Percentiles rank a stretch among this genome's conserved stretches.
Evolutionary conservation across 306 rosid species (phyloP).

Genomic region (Ceratonia siliqua): DNA sequence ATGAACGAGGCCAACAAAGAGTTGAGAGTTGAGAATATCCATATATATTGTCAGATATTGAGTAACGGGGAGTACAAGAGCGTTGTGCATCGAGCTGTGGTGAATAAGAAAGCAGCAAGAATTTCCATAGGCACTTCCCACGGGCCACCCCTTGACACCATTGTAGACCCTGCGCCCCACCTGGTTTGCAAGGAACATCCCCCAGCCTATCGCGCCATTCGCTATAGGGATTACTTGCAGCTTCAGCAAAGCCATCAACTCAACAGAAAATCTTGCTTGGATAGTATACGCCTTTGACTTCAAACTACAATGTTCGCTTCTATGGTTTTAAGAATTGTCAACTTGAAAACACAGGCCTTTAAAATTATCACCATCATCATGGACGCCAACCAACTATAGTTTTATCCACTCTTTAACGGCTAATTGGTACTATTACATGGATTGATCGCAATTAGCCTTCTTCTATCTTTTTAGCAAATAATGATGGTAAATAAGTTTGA

Average conservation of each 20-base stretch:
- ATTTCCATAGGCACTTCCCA: conserved; percentile 51
- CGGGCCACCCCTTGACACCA: conserved; percentile 54
- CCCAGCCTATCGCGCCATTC: conserved; percentile 38
- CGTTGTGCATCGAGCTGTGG: conserved; percentile 60
- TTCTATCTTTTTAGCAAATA: too few species aligned
- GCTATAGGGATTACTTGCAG: conserved; percentile 43
- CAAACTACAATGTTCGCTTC: neutral
- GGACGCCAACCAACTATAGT: too few species aligned
- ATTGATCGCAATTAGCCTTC: too few species aligned
- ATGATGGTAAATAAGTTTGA: too few species aligned
- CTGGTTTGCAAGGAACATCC: conserved; percentile 29
- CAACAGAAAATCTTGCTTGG: conserved; percentile 43
- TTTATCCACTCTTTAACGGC: too few species aligned
- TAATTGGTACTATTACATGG: too few species aligned
- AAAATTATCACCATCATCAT: too few species aligned
- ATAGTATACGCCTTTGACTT: conserved; percentile 41
- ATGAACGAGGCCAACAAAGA: too few species aligned
- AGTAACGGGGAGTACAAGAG: conserved; percentile 68
- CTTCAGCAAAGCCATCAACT: conserved; percentile 47
- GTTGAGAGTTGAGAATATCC: neutral
- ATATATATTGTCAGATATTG: conserved; percentile 38
- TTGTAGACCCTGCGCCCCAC: conserved; percentile 44
- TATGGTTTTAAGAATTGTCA: too few species aligned
- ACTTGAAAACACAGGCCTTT: too few species aligned
- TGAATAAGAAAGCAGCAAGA: conserved; percentile 46